Percentiles rank a stretch among this genome's conserved stretches.
Evolutionary conservation across 495 filamentous ascomycete genomes (phyloP).

Genomic region (Hypoxylon lienhwacheense): DNA sequence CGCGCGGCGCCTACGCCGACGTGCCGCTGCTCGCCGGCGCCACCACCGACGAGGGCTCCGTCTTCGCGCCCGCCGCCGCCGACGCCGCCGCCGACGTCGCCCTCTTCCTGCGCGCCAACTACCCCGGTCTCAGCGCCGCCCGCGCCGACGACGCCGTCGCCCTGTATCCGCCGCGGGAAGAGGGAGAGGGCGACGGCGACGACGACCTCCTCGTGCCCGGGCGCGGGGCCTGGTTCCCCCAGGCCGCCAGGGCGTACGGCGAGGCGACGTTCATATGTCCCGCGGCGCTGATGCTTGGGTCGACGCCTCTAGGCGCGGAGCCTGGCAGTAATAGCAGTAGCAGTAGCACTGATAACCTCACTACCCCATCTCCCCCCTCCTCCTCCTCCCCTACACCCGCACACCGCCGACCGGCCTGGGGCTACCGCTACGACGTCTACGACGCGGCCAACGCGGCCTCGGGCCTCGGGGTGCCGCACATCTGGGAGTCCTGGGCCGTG

Average conservation of each 20-base stretch:
- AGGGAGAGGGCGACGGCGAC: neutral
- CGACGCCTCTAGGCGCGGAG: too few relatives aligned
- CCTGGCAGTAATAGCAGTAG: too few relatives aligned
- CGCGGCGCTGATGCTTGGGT: slow-evolving; percentile 40
- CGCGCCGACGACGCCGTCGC: slow-evolving; percentile 50
- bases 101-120: slow-evolving; percentile 52
- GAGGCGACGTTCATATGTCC: slow-evolving; percentile 69
- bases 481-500: slow-evolving; percentile 47
- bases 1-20: slow-evolving; percentile 32
- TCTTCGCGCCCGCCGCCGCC: slow-evolving; percentile 54
- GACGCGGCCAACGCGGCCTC: slow-evolving; percentile 28
- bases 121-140: slow-evolving; percentile 46
- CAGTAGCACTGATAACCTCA: too few relatives aligned
- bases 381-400: neutral
- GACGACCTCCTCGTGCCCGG: slow-evolving; percentile 23
- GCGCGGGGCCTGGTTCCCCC: slow-evolving; percentile 44
- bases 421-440: slow-evolving; percentile 38
- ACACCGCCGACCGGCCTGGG: slow-evolving; percentile 30
- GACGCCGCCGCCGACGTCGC: slow-evolving; percentile 47
- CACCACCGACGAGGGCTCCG: slow-evolving; percentile 55
- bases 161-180: slow-evolving; percentile 28
- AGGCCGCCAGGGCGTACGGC: slow-evolving; percentile 56
- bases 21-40: slow-evolving; percentile 47
- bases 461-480: slow-evolving; percentile 40
- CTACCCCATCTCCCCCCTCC: too few relatives aligned